phyloP scores from a whole-genome alignment of 257 asterid species.

The Nicotiana obtusifolia region DNA sequence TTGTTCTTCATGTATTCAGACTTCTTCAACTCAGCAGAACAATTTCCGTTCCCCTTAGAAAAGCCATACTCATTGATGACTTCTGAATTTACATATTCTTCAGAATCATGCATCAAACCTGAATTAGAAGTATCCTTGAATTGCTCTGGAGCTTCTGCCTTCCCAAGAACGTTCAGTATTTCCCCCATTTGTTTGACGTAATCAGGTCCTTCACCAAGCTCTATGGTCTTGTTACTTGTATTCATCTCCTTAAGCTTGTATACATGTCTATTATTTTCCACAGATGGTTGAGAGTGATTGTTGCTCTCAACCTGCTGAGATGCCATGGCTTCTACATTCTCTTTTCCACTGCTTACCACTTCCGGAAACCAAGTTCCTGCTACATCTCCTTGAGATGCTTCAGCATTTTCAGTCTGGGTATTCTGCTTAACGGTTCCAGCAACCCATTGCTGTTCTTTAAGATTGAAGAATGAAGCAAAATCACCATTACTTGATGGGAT shows the following conservation, averaged over 20 bases:
- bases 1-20: conserved; percentile 9
- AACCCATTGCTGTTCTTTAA: conserved; percentile 16
- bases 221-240: conserved; percentile 20
- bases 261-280: conserved; percentile 13
- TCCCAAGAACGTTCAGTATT: conserved; percentile 18
- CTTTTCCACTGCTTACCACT: conserved; percentile 25
- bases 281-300: conserved; percentile 16
- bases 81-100: conserved; percentile 19
- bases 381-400: conserved; percentile 30
- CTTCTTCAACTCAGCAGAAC: conserved; percentile 20
- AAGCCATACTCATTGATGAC: conserved; percentile 24
- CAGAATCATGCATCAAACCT: conserved; percentile 6
- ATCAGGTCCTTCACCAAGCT: conserved; percentile 18
- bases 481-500: conserved; percentile 11
- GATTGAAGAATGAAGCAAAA: conserved; percentile 25
- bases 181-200: conserved; percentile 9
- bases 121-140: conserved; percentile 18
- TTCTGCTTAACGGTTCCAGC: conserved; percentile 23
- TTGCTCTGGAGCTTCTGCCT: conserved; percentile 20
- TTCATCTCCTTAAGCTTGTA: conserved; percentile 12
- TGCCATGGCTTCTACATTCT: conserved; percentile 30
- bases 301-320: conserved; percentile 34
- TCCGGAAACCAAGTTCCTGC: conserved; percentile 30
- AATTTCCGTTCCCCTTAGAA: conserved; percentile 21
- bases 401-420: conserved; percentile 26